phyloP scores from a whole-genome alignment of 495 filamentous ascomycete species.

The Xylaria castorea region DNA sequence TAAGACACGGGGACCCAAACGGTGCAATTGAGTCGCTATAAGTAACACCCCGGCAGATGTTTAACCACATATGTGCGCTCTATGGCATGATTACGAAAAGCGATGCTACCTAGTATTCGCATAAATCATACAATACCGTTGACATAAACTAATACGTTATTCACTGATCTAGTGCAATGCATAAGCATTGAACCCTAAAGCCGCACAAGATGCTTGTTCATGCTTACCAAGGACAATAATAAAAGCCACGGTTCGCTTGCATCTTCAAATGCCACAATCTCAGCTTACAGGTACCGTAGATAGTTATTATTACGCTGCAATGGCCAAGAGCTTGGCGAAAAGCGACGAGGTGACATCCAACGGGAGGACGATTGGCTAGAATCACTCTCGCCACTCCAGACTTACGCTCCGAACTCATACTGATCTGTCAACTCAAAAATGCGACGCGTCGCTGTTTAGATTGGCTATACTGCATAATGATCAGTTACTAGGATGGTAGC shows the following conservation, averaged over 20 bases:
- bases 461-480: background rate
- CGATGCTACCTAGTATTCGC: too few relatives aligned
- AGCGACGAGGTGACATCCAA: background rate
- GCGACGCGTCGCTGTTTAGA: background rate
- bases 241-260: background rate
- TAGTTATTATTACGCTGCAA: background rate
- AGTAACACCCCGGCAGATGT: background rate
- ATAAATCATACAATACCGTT: background rate
- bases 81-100: background rate
- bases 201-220: background rate
- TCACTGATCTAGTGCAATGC: background rate
- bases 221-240: background rate
- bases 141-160: background rate
- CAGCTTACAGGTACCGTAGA: background rate
- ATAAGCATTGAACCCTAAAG: background rate
- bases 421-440: background rate
- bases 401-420: background rate
- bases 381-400: background rate
- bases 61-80: background rate
- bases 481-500: background rate
- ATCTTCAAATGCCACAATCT: background rate
- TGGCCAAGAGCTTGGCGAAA: background rate
- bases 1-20: too few relatives aligned
- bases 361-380: background rate
- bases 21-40: too few relatives aligned